Evolutionary conservation across 768 basidiomycete species (phyloP).

Genomic region (Porphyrellus cyaneotinctus): DNA sequence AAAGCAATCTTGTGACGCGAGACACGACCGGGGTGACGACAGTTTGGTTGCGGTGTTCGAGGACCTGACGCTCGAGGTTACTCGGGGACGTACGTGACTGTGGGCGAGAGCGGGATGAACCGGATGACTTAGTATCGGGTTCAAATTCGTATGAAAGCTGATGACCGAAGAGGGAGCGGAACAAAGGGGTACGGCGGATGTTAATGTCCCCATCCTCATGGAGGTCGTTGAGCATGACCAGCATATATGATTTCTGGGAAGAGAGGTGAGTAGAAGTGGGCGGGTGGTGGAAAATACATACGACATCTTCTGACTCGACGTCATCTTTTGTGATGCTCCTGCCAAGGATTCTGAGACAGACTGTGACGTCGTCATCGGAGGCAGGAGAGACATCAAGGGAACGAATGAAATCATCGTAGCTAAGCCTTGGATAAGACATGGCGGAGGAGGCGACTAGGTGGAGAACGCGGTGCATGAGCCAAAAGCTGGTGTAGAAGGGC

Average conservation of each 20-base stretch:
- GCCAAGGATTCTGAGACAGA: conserved; percentile 39
- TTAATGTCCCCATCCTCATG: conserved; percentile 29
- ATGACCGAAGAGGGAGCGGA: conserved; percentile 33
- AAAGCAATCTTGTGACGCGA: conserved; percentile 44
- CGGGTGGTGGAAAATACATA: conserved; percentile 28
- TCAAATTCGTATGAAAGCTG: conserved; percentile 23
- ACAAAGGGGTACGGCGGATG: conserved; percentile 39
- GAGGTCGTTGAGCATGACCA: conserved; percentile 38
- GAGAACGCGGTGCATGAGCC: conserved; percentile 46
- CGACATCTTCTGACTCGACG: conserved; percentile 43
- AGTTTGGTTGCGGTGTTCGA: conserved; percentile 35
- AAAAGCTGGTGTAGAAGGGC: conserved; percentile 44
- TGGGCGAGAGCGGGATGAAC: conserved; percentile 15
- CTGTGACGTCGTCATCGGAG: conserved; percentile 30
- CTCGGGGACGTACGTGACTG: conserved; percentile 9
- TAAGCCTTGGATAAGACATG: conserved; percentile 33
- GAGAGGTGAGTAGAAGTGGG: background rate
- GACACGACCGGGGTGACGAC: conserved; percentile 46
- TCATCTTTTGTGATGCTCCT: conserved; percentile 41
- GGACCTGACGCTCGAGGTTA: conserved; percentile 31
- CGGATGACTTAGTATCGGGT: conserved; percentile 8
- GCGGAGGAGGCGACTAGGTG: conserved; percentile 44
- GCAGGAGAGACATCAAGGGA: conserved; percentile 30
- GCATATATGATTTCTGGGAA: conserved; percentile 43
- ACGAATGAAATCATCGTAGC: conserved; percentile 38